phyloP scores from a whole-genome alignment of 257 asterid species.

The Linderniella brevidens region DNA sequence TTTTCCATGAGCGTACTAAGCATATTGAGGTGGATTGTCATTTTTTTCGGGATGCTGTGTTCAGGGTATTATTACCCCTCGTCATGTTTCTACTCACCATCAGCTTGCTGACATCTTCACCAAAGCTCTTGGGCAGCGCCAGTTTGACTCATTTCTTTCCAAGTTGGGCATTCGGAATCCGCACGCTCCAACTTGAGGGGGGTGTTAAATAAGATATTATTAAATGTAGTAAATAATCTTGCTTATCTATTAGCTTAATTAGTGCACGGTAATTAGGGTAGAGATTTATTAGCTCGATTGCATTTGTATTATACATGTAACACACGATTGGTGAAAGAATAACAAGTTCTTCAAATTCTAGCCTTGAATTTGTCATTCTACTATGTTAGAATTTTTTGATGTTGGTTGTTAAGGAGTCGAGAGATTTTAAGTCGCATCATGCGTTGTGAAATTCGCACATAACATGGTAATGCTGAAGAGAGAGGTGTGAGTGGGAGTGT shows the following conservation, averaged over 20 bases:
- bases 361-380: background rate
- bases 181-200: no score
- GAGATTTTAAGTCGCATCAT: conserved; percentile 43
- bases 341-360: no score
- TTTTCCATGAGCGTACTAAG: conserved; percentile 3
- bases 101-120: background rate
- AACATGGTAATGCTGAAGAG: conserved; percentile 28
- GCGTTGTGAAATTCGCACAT: conserved; percentile 43
- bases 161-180: conserved; percentile 8
- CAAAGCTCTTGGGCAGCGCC: background rate
- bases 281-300: no score
- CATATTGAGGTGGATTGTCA: conserved; percentile 3
- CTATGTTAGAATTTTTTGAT: conserved; percentile 4
- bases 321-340: no score
- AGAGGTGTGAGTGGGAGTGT: conserved; percentile 36
- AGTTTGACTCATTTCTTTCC: background rate
- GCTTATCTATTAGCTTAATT: no score
- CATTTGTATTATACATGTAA: no score
- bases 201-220: no score
- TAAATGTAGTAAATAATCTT: no score
- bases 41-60: background rate
- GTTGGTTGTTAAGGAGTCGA: conserved; percentile 46
- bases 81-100: background rate
- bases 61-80: background rate
- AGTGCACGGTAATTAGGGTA: no score